A percentile compares a stretch with the other conserved stretches of the same genome.
Conservation (phyloP, 768 basidiomycete genomes). For the Lenzites betulinus region DNA sequence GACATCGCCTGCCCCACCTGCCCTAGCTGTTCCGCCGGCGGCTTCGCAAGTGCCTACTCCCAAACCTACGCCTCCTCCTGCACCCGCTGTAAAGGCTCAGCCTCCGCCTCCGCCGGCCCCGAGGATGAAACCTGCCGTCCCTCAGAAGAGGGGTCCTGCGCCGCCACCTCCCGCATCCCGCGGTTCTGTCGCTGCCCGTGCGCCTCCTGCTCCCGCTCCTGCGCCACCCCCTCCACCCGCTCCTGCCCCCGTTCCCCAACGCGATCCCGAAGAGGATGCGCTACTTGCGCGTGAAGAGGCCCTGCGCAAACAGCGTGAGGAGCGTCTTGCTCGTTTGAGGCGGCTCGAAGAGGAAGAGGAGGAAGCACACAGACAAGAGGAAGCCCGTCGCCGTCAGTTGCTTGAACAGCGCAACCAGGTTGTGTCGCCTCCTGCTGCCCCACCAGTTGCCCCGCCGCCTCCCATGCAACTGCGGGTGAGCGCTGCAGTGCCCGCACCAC, state of each 20-base stretch:
- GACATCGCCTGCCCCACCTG: slow-evolving; percentile 36
- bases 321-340: slow-evolving; percentile 67
- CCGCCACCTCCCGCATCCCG: slow-evolving; percentile 37
- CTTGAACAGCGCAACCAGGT: slow-evolving; percentile 26
- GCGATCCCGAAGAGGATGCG: slow-evolving; percentile 75
- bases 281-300: slow-evolving; percentile 70
- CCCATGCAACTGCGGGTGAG: slow-evolving; percentile 24
- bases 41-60: slow-evolving; percentile 39
- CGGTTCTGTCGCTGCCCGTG: slow-evolving; percentile 26
- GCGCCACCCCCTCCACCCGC: slow-evolving; percentile 41
- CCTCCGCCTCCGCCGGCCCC: slow-evolving; percentile 44
- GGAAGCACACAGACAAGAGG: slow-evolving; percentile 51
- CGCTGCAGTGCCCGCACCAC: slow-evolving; percentile 26
- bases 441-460: slow-evolving; percentile 50
- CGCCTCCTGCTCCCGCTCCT: slow-evolving; percentile 35
- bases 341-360: slow-evolving; percentile 71
- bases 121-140: not conserved
- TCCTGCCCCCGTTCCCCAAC: slow-evolving; percentile 43
- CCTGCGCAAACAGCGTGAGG: slow-evolving; percentile 68
- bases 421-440: slow-evolving; percentile 27
- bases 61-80: slow-evolving; percentile 44
- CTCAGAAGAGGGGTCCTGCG: slow-evolving; percentile 33
- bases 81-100: slow-evolving; percentile 29
- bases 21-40: slow-evolving; percentile 34
- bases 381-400: slow-evolving; percentile 34